These are phyloP conservation scores for Paecilomyces sp. DNA, from an alignment of 2,329 filamentous ascomycete species.

Conservation along the genomic window DNA sequence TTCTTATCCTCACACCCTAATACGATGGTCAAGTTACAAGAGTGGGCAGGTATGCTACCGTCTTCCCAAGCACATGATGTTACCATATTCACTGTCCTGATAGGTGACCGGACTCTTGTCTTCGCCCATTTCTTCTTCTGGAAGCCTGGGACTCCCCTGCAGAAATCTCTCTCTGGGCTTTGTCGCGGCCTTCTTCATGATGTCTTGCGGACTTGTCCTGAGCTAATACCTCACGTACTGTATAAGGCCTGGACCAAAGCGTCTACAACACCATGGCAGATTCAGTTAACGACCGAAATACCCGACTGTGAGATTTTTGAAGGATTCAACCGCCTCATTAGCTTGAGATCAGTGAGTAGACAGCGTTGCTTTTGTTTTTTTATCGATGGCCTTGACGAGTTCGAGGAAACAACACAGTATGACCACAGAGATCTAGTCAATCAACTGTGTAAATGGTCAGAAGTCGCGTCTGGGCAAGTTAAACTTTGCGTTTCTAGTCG, in stretches of 20 bases:
- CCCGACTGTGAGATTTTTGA: neutral
- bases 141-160: conserved; percentile 1
- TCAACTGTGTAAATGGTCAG: neutral
- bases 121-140: conserved; percentile 8
- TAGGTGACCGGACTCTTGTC: neutral
- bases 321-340: neutral
- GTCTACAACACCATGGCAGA: neutral
- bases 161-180: conserved; percentile 5
- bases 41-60: neutral
- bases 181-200: conserved; percentile 3
- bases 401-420: neutral
- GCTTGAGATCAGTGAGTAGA: neutral
- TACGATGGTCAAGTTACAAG: neutral
- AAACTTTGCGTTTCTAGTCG: conserved; percentile 2
- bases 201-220: neutral
- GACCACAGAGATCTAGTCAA: neutral
- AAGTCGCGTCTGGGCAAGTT: neutral
- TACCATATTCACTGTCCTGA: neutral
- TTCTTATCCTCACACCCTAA: neutral
- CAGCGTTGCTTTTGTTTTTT: conserved; percentile 3
- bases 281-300: neutral
- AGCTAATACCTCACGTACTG: neutral
- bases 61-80: no score
- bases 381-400: conserved; percentile 3
- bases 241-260: neutral